These are phyloP conservation scores for Euphorbia corollata DNA, from an alignment of 441 rosid species.

Conservation along the genomic window DNA sequence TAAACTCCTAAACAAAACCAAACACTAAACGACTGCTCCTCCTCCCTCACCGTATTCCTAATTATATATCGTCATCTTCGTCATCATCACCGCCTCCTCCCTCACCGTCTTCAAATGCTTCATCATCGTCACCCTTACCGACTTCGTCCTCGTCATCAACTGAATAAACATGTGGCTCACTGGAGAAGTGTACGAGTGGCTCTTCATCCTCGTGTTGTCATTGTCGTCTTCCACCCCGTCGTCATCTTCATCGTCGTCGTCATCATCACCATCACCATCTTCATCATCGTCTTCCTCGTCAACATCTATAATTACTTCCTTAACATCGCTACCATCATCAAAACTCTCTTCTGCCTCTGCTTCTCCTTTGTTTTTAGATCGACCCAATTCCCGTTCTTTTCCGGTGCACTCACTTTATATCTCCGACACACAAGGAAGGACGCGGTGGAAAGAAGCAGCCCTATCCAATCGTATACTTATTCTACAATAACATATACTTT, in stretches of 20 bases:
- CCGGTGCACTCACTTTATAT: no score
- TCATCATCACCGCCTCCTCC: conserved; percentile 39
- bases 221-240: conserved; percentile 35
- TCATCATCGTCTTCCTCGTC: conserved; percentile 27
- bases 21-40: no score
- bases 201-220: conserved; percentile 39
- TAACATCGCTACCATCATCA: conserved; percentile 32
- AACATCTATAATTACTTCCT: conserved; percentile 22
- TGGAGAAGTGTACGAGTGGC: conserved; percentile 22
- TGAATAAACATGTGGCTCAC: conserved; percentile 39
- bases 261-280: no score
- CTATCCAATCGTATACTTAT: no score
- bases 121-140: conserved; percentile 25
- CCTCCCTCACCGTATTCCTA: no score
- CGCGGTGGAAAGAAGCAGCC: no score
- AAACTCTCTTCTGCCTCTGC: conserved; percentile 26
- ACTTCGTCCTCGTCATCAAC: conserved; percentile 48
- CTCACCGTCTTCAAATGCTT: conserved; percentile 28
- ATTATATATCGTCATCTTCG: conserved; percentile 18
- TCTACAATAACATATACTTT: no score
- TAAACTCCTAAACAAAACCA: no score
- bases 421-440: no score
- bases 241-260: conserved; percentile 30
- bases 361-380: conserved; percentile 11
- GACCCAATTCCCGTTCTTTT: no score